These are phyloP conservation scores for Phytopythium aichiense DNA, from an alignment of 352 stramenopile genomes.

Conservation along the genomic window DNA sequence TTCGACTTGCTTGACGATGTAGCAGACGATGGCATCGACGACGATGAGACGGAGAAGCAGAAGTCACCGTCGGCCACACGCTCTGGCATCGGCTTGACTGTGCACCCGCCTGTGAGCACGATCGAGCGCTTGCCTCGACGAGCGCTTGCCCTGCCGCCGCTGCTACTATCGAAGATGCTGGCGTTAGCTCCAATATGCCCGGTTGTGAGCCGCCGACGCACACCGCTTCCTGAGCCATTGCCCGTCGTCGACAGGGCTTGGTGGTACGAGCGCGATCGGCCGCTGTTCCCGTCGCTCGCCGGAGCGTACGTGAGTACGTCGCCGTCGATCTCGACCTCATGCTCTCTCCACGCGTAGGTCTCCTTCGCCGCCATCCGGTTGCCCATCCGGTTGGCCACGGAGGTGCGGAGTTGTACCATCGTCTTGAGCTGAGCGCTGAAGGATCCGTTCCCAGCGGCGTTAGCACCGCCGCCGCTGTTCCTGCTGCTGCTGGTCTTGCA, in stretches of 20 bases:
- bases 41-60: conserved; percentile 61
- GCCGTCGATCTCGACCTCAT: conserved; percentile 60
- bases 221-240: conserved; percentile 6
- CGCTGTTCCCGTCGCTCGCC: neutral
- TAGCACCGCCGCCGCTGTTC: neutral
- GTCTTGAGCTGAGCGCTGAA: conserved; percentile 45
- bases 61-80: conserved; percentile 52
- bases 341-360: conserved; percentile 42
- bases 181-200: neutral
- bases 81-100: conserved; percentile 63
- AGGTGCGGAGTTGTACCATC: conserved; percentile 26
- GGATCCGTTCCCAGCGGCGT: neutral
- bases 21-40: conserved; percentile 18
- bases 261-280: neutral
- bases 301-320: conserved; percentile 52
- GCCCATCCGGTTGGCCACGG: neutral
- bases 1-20: neutral
- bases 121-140: conserved; percentile 30
- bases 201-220: neutral
- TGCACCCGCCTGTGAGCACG: conserved; percentile 37
- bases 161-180: conserved; percentile 5
- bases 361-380: neutral
- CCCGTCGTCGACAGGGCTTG: conserved; percentile 16
- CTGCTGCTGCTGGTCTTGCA: conserved; percentile 32
- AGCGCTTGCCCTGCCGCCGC: conserved; percentile 11